These are phyloP conservation scores for Penicillium sp. DNA, from an alignment of 2,329 filamentous ascomycete genomes.

Conservation along the genomic window DNA sequence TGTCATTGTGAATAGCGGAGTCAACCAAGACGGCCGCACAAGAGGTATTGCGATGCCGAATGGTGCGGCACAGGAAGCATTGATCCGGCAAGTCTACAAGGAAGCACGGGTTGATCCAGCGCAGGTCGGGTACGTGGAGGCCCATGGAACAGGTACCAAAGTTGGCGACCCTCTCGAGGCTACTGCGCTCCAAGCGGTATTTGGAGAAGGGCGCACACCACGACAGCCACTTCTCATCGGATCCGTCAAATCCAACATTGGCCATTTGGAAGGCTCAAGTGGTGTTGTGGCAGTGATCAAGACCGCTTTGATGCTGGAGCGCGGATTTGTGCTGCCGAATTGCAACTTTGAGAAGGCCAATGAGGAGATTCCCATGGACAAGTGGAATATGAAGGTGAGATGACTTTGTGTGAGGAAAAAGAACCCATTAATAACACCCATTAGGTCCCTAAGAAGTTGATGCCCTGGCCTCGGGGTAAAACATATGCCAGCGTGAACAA, in stretches of 20 bases:
- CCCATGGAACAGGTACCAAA: constrained; percentile 43
- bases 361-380: constrained; percentile 23
- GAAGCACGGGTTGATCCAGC: constrained; percentile 34
- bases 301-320: constrained; percentile 25
- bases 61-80: constrained; percentile 33
- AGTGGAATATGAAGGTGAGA: constrained; percentile 25
- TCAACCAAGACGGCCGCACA: constrained; percentile 23
- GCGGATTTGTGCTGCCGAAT: constrained; percentile 27
- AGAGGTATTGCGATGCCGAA: constrained; percentile 28
- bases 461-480: constrained; percentile 26
- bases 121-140: constrained; percentile 37
- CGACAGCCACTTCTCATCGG: constrained; percentile 25
- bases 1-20: constrained; percentile 19
- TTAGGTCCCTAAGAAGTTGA: constrained; percentile 20
- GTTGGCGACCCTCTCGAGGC: constrained; percentile 35
- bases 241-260: constrained; percentile 31
- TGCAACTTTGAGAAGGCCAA: constrained; percentile 24
- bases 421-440: too few relatives aligned
- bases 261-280: constrained; percentile 28
- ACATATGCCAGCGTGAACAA: constrained; percentile 30
- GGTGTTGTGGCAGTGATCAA: constrained; percentile 29
- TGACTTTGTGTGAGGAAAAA: too few relatives aligned
- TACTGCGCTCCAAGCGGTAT: constrained; percentile 19
- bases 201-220: constrained; percentile 17
- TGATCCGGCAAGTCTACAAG: constrained; percentile 39